These are phyloP conservation scores for Podospora pseudocomata DNA, from an alignment of 495 filamentous ascomycete species.

Conservation along the genomic window DNA sequence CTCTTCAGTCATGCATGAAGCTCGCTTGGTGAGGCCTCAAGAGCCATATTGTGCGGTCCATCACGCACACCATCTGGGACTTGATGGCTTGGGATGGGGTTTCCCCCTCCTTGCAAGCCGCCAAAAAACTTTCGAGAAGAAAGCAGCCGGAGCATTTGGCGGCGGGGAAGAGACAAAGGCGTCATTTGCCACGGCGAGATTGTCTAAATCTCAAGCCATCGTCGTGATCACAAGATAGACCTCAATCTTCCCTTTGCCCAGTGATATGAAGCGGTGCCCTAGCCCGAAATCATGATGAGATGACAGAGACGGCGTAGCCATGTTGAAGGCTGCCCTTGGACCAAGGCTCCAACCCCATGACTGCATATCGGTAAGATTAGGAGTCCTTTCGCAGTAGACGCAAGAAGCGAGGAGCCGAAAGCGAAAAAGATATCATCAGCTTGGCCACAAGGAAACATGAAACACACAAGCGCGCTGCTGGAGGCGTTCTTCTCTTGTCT, in stretches of 20 bases:
- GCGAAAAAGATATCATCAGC: slow-evolving; percentile 14
- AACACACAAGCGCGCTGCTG: slow-evolving; percentile 36
- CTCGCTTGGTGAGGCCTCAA: slow-evolving; percentile 16
- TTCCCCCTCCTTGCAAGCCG: slow-evolving; percentile 19
- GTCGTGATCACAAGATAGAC: slow-evolving; percentile 7
- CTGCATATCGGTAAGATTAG: not conserved
- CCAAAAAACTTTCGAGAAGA: slow-evolving; percentile 18
- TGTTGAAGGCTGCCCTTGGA: not conserved
- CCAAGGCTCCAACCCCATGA: not conserved
- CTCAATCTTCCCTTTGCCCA: not conserved
- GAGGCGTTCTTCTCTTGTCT: slow-evolving; percentile 8
- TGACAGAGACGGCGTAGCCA: not conserved
- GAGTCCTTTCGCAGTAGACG: slow-evolving; percentile 1
- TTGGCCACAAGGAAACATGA: slow-evolving; percentile 31
- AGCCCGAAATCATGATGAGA: not conserved
- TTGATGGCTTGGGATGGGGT: slow-evolving; percentile 6
- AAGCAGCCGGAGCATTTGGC: not conserved
- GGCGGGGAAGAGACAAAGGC: slow-evolving; percentile 7
- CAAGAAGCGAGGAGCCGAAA: slow-evolving; percentile 4
- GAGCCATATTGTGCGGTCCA: slow-evolving; percentile 6
- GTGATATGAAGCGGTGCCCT: not conserved
- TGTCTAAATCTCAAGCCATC: slow-evolving; percentile 16
- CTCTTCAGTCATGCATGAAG: slow-evolving; percentile 4
- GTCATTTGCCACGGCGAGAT: slow-evolving; percentile 19
- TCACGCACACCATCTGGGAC: not conserved